Evolutionary conservation across 371 early-diverging fungal genomes (phyloP).

Genomic region (Thermomucor indicae-seudaticae): DNA sequence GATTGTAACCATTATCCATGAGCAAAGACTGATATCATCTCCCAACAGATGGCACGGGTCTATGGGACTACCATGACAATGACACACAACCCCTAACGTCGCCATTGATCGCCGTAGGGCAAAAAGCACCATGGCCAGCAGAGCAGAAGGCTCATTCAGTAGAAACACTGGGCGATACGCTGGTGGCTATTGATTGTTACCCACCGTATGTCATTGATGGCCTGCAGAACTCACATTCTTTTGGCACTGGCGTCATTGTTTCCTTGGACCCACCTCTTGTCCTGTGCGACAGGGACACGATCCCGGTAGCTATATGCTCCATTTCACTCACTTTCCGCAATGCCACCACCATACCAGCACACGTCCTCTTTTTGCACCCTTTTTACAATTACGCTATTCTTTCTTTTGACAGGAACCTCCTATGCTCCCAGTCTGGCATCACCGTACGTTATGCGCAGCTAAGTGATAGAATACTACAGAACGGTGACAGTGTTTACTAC

Average conservation of each 20-base stretch:
- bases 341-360: slow-evolving; percentile 68
- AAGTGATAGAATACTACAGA: too few relatives aligned
- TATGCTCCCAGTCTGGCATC: too few relatives aligned
- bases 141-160: slow-evolving; percentile 25
- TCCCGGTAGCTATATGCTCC: slow-evolving; percentile 73
- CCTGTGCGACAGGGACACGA: slow-evolving; percentile 76
- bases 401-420: slow-evolving; percentile 63
- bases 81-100: too few relatives aligned
- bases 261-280: slow-evolving; percentile 69
- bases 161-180: slow-evolving; percentile 10
- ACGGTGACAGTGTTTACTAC: slow-evolving; percentile 52
- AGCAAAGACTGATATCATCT: too few relatives aligned
- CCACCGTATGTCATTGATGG: slow-evolving; percentile 73
- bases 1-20: too few relatives aligned
- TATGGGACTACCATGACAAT: slow-evolving; percentile 73
- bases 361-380: slow-evolving; percentile 72
- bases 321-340: slow-evolving; percentile 77
- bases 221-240: slow-evolving; percentile 55
- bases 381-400: slow-evolving; percentile 81
- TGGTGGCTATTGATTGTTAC: slow-evolving; percentile 68
- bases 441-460: too few relatives aligned
- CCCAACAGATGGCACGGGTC: slow-evolving; percentile 74
- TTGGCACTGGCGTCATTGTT: slow-evolving; percentile 79
- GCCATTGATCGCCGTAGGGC: too few relatives aligned
- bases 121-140: too few relatives aligned